These are phyloP conservation scores for Exobasidium cylindrosporum DNA, from an alignment of 1,284 basidiomycete genomes.

Conservation along the genomic window DNA sequence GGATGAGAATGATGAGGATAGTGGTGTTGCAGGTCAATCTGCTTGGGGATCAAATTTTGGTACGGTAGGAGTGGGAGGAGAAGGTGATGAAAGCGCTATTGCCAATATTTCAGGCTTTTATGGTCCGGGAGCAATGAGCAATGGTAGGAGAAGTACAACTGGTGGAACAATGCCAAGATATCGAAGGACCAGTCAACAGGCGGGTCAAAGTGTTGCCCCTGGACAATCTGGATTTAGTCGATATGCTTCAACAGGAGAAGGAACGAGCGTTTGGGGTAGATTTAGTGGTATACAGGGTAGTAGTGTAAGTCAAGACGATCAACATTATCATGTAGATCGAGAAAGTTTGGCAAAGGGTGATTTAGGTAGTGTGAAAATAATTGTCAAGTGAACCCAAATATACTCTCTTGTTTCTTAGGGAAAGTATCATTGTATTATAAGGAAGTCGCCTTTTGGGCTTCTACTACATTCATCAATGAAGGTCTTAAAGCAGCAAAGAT, in stretches of 20 bases:
- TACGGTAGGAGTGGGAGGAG: not conserved
- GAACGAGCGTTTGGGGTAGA: not conserved
- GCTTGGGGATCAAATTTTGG: not conserved
- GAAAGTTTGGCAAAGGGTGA: not conserved
- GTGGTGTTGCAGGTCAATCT: not conserved
- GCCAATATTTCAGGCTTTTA: slow-evolving; percentile 6
- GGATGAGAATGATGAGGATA: not conserved
- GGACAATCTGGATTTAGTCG: slow-evolving; percentile 6
- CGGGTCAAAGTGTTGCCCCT: not conserved
- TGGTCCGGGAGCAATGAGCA: not conserved
- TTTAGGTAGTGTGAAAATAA: slow-evolving; percentile 2
- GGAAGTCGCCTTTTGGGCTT: not conserved
- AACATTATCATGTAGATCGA: not conserved
- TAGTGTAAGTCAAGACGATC: not conserved
- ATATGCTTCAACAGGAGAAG: not conserved
- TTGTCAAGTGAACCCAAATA: not conserved
- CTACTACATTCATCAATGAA: slow-evolving; percentile 27
- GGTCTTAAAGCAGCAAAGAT: slow-evolving; percentile 40
- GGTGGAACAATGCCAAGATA: not conserved
- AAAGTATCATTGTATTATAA: not conserved
- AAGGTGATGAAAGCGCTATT: not conserved
- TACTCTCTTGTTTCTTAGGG: not conserved
- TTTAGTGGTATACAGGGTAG: not conserved
- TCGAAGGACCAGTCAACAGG: not conserved
- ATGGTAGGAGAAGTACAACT: not conserved